phyloP scores from a whole-genome alignment of 2,329 filamentous ascomycete genomes.

The Ampelomyces quisqualis region DNA sequence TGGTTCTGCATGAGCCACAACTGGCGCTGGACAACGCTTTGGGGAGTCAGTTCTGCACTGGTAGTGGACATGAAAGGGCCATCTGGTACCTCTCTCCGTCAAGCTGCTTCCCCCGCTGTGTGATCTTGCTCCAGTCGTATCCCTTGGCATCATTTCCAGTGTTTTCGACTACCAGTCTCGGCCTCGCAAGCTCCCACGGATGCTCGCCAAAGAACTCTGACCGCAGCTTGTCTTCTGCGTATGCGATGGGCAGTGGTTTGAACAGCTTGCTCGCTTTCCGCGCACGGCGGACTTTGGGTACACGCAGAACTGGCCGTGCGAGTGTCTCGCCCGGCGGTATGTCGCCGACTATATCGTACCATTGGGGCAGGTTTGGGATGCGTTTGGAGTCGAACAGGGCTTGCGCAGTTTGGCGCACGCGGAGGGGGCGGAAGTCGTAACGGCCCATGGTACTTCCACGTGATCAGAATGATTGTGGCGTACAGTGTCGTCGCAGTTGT shows the following conservation, averaged over 20 bases:
- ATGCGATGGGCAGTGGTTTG: constrained; percentile 73
- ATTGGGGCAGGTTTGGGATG: constrained; percentile 50
- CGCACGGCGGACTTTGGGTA: constrained; percentile 45
- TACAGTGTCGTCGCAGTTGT: not conserved
- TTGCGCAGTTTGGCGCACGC: constrained; percentile 55
- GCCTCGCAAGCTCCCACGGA: constrained; percentile 93
- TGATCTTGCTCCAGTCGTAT: constrained; percentile 77
- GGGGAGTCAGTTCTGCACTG: constrained; percentile 1
- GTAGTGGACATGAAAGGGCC: too few relatives aligned
- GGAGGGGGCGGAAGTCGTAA: constrained; percentile 54
- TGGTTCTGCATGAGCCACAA: constrained; percentile 69
- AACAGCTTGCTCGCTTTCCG: constrained; percentile 73
- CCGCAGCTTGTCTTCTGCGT: constrained; percentile 81
- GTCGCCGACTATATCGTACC: constrained; percentile 58
- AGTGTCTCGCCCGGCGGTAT: constrained; percentile 63
- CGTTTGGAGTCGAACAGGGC: constrained; percentile 51
- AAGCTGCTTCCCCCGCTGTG: constrained; percentile 72
- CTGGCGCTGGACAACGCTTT: constrained; percentile 88
- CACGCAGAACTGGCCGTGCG: constrained; percentile 55
- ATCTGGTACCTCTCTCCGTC: constrained; percentile 76
- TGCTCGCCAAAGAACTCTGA: constrained; percentile 87
- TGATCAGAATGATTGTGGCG: constrained; percentile 6
- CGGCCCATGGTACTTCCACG: constrained; percentile 58
- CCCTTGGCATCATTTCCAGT: constrained; percentile 77
- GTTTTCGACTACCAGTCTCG: constrained; percentile 78